phyloP scores from a whole-genome alignment of 1,284 basidiomycete species.

The Kwoniella shivajii region DNA sequence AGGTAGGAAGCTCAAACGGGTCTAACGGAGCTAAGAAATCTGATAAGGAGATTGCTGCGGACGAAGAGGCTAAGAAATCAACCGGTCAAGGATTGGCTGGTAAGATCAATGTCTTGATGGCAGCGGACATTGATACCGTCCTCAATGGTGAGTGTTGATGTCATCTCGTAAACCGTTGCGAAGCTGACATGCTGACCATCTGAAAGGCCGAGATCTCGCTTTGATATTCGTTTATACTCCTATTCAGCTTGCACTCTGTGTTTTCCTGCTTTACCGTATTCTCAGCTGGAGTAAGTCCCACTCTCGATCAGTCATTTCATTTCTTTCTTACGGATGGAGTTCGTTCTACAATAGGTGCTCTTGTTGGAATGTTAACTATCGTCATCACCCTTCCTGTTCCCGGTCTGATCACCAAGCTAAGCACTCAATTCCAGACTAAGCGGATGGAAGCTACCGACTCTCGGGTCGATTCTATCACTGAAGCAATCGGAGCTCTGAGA shows the following conservation, averaged over 20 bases:
- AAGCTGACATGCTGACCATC: slow-evolving; percentile 3
- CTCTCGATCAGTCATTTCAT: neutral
- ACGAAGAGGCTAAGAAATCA: slow-evolving; percentile 25
- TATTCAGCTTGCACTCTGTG: slow-evolving; percentile 45
- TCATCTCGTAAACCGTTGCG: neutral
- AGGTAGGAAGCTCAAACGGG: slow-evolving; percentile 27
- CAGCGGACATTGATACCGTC: slow-evolving; percentile 51
- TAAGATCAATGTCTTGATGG: slow-evolving; percentile 63
- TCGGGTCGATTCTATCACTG: slow-evolving; percentile 60
- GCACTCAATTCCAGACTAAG: slow-evolving; percentile 40
- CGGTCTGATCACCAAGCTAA: slow-evolving; percentile 47
- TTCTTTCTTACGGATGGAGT: neutral
- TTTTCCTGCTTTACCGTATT: slow-evolving; percentile 46
- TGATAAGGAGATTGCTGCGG: slow-evolving; percentile 16
- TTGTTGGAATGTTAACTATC: slow-evolving; percentile 63
- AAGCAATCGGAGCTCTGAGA: slow-evolving; percentile 50
- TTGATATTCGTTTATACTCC: slow-evolving; percentile 49
- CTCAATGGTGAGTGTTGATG: slow-evolving; percentile 37
- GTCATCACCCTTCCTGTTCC: slow-evolving; percentile 60
- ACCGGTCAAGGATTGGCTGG: slow-evolving; percentile 58
- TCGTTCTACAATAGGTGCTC: slow-evolving; percentile 53
- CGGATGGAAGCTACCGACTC: slow-evolving; percentile 58
- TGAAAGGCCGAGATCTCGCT: slow-evolving; percentile 45
- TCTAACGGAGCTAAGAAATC: slow-evolving; percentile 26
- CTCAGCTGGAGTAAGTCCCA: slow-evolving; percentile 50